Evolutionary conservation across 345 rosid genomes (phyloP), one percentile per base, ranked within the genome.

Genomic region (Gossypium stocksii): DNA sequence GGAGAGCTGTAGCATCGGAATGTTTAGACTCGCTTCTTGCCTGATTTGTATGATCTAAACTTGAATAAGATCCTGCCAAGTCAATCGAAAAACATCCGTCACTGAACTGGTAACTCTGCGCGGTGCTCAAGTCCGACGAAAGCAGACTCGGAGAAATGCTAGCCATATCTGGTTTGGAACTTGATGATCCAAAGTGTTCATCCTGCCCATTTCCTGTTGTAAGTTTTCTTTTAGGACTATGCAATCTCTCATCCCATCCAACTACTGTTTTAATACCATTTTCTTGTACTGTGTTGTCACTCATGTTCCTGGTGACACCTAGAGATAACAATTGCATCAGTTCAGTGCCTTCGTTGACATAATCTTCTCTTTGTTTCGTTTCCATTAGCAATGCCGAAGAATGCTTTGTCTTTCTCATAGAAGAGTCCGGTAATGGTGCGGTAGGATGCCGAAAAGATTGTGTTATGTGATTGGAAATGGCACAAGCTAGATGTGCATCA

Each of bases 41-140:
- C 66, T 46, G 78, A 27, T 9, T n/a, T 45, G 19, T 22, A 9
- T 19, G 56, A 17, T 49, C 67, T 17, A 45, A 23, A 48, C 74
- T 60, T 9, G 82, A 66, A 72, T 62, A 78, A 34, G 89, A 83
- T 64, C 78, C 80, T 1, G 79, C 82, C 74, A 88, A 52, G 79
- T 88, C 90, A 2, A 85, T 81, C 0, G 88, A 86, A 75, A 88
- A 88, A 72, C 74, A 86, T 0, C 82, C 62, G 14, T 85, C 89
- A 45, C 84, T 89, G 48, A 79, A 77, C 72, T 86, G 91, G 63
- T 66, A 78, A 77, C 93, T 89, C 61, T n/a, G 59, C 25, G 29
- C 54, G 17, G 74, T 63, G 77, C 77, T 74, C 58, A 71, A 12
- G 44, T 82, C 87, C 71, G 61, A 82, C 2, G 85, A 83, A 71